phyloP scores from a whole-genome alignment of 768 basidiomycete genomes.

The Xerocomellus amylosporus region DNA sequence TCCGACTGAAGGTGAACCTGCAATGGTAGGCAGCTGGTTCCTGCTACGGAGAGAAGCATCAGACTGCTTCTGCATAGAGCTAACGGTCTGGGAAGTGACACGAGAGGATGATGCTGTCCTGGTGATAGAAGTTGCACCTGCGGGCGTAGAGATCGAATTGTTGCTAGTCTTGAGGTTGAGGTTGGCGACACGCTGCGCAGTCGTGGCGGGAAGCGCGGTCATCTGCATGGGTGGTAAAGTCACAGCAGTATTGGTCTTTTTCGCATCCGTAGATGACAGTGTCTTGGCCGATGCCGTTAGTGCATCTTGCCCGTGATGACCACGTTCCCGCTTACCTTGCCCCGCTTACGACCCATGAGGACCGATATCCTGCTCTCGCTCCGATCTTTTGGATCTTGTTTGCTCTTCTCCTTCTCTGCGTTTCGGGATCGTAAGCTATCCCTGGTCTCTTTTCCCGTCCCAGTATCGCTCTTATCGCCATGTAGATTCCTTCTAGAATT shows the following conservation, averaged over 20 bases:
- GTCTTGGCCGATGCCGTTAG: conserved; percentile 50
- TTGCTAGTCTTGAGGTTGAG: conserved; percentile 68
- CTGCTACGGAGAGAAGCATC: conserved; percentile 76
- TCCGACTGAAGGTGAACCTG: conserved; percentile 89
- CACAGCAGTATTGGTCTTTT: conserved; percentile 66
- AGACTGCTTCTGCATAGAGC: conserved; percentile 85
- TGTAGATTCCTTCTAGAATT: conserved; percentile 80
- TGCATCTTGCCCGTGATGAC: neutral
- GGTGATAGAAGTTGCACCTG: conserved; percentile 40
- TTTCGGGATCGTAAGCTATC: conserved; percentile 47
- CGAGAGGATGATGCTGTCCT: conserved; percentile 52
- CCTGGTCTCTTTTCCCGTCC: conserved; percentile 48
- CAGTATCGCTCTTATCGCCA: conserved; percentile 45
- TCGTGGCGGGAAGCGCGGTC: conserved; percentile 73
- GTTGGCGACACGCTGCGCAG: conserved; percentile 81
- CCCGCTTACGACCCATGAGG: conserved; percentile 83
- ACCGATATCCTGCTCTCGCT: conserved; percentile 89
- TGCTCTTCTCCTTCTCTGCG: conserved; percentile 50
- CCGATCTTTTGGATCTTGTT: conserved; percentile 78
- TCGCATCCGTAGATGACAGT: conserved; percentile 76
- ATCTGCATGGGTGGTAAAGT: conserved; percentile 90
- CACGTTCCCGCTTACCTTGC: conserved; percentile 64
- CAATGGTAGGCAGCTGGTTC: conserved; percentile 83
- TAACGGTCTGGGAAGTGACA: conserved; percentile 77
- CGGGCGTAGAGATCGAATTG: conserved; percentile 44